Base-by-base conservation (phyloP, 2,329 filamentous ascomycete genomes). In the Trichophyton rubrum region DNA sequence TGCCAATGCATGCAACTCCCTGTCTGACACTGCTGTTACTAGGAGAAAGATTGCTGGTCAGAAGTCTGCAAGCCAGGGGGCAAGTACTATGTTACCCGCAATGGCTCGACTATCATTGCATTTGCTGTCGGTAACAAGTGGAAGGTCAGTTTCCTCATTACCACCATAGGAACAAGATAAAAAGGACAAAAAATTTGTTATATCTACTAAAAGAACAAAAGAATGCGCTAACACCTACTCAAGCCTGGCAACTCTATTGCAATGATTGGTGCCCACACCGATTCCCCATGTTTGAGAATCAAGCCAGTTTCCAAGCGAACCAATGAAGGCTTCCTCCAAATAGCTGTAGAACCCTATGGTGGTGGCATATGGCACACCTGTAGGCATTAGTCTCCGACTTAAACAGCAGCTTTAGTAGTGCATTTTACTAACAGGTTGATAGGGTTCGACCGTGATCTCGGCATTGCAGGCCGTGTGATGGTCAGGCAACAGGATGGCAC, bases 331-430 rank as follows among this genome's bases (percentile, higher is more conserved):
- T 99, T 93, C 74, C 76, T 96, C 64, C 93, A 99, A 75, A 86
- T 99, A 61, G 93, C 91, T 59, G 92, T 96, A 58, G 93, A 99
- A 79, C 92, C 90, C 1, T 99, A 99, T 70, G 93, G 93, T 59
- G 93, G 93, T 63, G 93, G 93, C 60, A 86, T 97, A 69, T 97
- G 92, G 92, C 91, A 96, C 75, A 95, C 89, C 55, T 99, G 85
- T 78, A 63, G 57, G 69, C 65, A 45, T 45, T 24, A n/a, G 9
- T 55, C 27, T 9, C 7, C 8, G 5, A 38, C n/a, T 11, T 9
- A 24, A 30, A 20, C 2, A 3, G 20, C 22, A n/a, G 5, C 56
- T 5, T 8, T 7, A 43, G 38, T 2, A n/a, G 55, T n/a, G 22
- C 24, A 7, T 38, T 38, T 30, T 27, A 40, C 65, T 69, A 60